Conservation (phyloP, 2,329 filamentous ascomycete genomes). For the Fusarium sp. region DNA sequence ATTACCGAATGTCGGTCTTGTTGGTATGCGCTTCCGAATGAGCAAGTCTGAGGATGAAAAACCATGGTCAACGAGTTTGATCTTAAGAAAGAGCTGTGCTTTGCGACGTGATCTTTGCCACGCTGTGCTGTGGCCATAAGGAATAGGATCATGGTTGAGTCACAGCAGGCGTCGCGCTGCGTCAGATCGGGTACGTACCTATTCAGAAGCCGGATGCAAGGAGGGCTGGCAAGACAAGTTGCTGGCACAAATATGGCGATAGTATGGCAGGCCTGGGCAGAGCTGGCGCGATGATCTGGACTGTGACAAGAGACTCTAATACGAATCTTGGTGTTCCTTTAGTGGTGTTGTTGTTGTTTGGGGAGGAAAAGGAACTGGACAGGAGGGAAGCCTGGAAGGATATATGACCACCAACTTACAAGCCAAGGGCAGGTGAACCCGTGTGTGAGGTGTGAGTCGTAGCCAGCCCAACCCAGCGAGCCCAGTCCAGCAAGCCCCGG, state of each 20-base stretch:
- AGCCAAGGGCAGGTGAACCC: conserved; percentile 44
- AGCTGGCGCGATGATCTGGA: conserved; percentile 69
- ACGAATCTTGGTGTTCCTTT: conserved; percentile 64
- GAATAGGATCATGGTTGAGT: conserved; percentile 41
- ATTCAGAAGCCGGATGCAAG: conserved; percentile 47
- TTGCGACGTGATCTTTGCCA: conserved; percentile 27
- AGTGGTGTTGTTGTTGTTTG: conserved; percentile 64
- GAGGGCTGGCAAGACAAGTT: conserved; percentile 45
- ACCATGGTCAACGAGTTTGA: conserved; percentile 34
- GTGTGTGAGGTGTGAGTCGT: conserved; percentile 39
- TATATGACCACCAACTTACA: conserved; percentile 38
- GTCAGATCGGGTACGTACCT: conserved; percentile 50
- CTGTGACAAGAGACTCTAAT: conserved; percentile 72
- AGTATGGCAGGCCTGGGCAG: conserved; percentile 49
- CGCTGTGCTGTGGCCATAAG: conserved; percentile 22
- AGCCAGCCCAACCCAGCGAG: background rate
- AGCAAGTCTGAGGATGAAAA: conserved; percentile 54
- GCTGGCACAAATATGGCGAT: conserved; percentile 46
- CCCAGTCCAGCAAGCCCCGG: conserved; percentile 2
- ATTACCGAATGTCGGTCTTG: conserved; percentile 56
- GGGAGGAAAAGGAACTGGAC: conserved; percentile 51
- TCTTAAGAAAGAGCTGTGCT: conserved; percentile 9
- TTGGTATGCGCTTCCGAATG: conserved; percentile 59
- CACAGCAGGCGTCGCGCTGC: conserved; percentile 29
- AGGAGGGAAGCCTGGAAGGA: conserved; percentile 51